These are phyloP conservation scores for Panaeolus cyanescens DNA, from an alignment of 768 basidiomycete species.

Conservation along the genomic window DNA sequence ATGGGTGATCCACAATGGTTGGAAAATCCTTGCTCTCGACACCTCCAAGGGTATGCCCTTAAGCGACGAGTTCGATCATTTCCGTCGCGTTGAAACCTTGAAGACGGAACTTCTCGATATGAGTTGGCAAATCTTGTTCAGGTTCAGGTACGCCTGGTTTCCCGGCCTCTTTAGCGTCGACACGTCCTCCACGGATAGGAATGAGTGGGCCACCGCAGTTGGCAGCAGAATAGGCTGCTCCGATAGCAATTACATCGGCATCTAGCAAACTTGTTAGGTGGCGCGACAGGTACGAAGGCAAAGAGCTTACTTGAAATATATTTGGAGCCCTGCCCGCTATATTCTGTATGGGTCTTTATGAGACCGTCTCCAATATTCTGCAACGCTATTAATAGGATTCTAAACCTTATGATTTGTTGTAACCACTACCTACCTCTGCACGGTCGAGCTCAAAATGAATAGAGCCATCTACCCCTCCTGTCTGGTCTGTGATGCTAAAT, in stretches of 20 bases:
- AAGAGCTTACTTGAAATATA: constrained; percentile 44
- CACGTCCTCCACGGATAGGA: constrained; percentile 41
- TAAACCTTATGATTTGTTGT: not conserved
- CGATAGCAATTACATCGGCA: constrained; percentile 45
- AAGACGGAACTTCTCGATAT: too few species aligned
- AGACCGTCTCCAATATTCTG: constrained; percentile 53
- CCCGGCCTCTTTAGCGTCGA: constrained; percentile 46
- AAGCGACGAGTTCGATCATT: too few species aligned
- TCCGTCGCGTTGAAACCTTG: too few species aligned
- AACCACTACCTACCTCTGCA: constrained; percentile 33
- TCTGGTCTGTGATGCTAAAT: constrained; percentile 43
- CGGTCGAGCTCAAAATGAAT: constrained; percentile 47
- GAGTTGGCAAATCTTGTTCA: too few species aligned
- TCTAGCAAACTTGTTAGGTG: constrained; percentile 24
- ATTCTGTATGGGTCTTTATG: constrained; percentile 42
- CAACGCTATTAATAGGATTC: not conserved
- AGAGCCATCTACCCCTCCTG: constrained; percentile 51
- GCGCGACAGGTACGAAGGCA: not conserved
- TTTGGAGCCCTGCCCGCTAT: constrained; percentile 42
- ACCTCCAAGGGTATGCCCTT: constrained; percentile 51
- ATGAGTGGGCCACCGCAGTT: constrained; percentile 50
- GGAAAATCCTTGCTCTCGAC: constrained; percentile 49
- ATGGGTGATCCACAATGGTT: constrained; percentile 36
- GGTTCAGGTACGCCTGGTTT: constrained; percentile 45
- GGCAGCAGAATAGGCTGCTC: constrained; percentile 34